Evolutionary conservation across 306 rosid genomes (phyloP).

Genomic region (Pterocarpus santalinus): DNA sequence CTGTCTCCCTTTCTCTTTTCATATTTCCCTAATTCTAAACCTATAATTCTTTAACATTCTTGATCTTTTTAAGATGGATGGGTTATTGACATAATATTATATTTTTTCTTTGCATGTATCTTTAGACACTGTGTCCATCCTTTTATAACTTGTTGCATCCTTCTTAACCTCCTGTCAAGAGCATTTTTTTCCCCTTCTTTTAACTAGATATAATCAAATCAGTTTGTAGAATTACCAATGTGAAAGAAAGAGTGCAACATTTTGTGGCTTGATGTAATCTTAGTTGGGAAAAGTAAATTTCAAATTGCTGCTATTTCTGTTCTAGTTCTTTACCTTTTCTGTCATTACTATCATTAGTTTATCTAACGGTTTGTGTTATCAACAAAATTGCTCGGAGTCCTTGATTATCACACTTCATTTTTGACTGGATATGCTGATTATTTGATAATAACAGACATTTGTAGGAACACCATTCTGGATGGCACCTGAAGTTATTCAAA

Average conservation of each 20-base stretch:
- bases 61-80: not conserved
- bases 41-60: no score
- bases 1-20: no score
- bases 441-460: constrained; percentile 84
- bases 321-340: no score
- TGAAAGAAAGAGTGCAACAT: constrained; percentile 32
- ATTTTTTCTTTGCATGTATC: no score
- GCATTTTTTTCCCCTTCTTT: constrained; percentile 2
- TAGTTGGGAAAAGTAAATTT: not conserved
- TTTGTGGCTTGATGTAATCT: constrained; percentile 11
- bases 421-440: constrained; percentile 57
- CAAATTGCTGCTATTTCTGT: no score
- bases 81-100: constrained; percentile 23
- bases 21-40: no score
- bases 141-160: not conserved
- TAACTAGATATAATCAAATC: constrained; percentile 13
- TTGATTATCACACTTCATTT: constrained; percentile 13
- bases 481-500: constrained; percentile 99
- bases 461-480: constrained; percentile 99
- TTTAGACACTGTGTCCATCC: no score
- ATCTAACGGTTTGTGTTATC: no score
- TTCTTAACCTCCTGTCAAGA: constrained; percentile 26
- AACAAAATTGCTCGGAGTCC: not conserved
- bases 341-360: no score
- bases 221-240: constrained; percentile 18